These are phyloP conservation scores for Saksenaea vasiformis DNA, from an alignment of 371 early-diverging fungal genomes.

Conservation along the genomic window DNA sequence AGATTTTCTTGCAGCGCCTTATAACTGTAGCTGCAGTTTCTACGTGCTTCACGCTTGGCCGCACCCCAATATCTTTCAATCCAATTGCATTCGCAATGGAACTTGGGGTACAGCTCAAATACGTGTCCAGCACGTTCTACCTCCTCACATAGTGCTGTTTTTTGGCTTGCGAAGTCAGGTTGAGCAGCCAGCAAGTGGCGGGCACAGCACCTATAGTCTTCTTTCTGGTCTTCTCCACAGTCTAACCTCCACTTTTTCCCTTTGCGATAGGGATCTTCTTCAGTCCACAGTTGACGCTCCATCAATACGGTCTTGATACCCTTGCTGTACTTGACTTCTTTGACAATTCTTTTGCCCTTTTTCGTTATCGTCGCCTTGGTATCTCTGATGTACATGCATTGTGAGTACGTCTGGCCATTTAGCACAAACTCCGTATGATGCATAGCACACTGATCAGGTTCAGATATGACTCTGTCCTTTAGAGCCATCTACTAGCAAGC, in stretches of 20 bases:
- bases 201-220: conserved; percentile 8
- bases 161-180: conserved; percentile 19
- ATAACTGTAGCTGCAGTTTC: neutral
- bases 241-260: neutral
- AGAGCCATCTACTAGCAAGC: neutral
- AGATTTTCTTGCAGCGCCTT: neutral
- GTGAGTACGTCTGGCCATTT: neutral
- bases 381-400: neutral
- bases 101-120: neutral
- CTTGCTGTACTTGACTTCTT: neutral
- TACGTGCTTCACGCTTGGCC: neutral
- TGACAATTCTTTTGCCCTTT: neutral
- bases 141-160: neutral
- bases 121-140: neutral
- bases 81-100: neutral
- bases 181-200: conserved; percentile 5
- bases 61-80: neutral
- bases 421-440: neutral
- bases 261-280: neutral
- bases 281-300: neutral
- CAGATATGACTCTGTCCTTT: neutral
- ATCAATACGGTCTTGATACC: neutral
- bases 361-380: neutral
- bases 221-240: neutral
- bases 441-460: neutral